Evolutionary conservation across 441 rosid species (phyloP).

Genomic region (Erodium texanum): DNA sequence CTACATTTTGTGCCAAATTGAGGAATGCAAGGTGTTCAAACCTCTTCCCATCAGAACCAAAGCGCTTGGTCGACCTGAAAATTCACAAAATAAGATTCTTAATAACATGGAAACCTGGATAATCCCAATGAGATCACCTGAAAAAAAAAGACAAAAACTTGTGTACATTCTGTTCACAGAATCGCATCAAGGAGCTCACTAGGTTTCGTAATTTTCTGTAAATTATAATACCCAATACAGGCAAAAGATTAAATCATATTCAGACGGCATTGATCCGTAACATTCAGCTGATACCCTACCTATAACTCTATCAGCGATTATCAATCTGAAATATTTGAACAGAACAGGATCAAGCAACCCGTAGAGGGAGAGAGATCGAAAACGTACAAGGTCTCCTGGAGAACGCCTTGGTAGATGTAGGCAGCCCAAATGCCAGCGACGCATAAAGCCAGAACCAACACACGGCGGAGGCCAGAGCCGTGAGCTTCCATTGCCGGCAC

Average conservation of each 20-base stretch:
- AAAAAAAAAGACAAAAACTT: background rate
- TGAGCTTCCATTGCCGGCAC: slow-evolving; percentile 44
- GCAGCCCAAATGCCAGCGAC: slow-evolving; percentile 96
- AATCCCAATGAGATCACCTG: background rate
- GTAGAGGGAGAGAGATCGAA: background rate
- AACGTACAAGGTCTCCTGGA: slow-evolving; percentile 86
- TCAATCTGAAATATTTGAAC: background rate
- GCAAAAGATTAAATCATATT: background rate
- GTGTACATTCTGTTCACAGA: background rate
- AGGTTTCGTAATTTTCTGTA: background rate
- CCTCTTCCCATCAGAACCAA: slow-evolving; percentile 72
- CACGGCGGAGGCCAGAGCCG: slow-evolving; percentile 59
- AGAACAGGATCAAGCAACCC: background rate
- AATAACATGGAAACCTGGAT: background rate
- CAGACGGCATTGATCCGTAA: background rate
- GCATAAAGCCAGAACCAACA: slow-evolving; percentile 62
- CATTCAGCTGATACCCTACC: background rate
- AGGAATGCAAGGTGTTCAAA: slow-evolving; percentile 83
- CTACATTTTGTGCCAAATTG: slow-evolving; percentile 77
- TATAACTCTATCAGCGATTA: too few species aligned
- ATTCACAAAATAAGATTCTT: background rate
- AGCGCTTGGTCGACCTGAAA: slow-evolving; percentile 78
- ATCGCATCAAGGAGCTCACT: background rate
- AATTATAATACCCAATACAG: background rate
- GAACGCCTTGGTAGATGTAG: slow-evolving; percentile 89